A percentile compares a stretch with the other conserved stretches of the same genome.
Conservation (phyloP, 306 rosid genomes). For the Luffa aegyptiaca region DNA sequence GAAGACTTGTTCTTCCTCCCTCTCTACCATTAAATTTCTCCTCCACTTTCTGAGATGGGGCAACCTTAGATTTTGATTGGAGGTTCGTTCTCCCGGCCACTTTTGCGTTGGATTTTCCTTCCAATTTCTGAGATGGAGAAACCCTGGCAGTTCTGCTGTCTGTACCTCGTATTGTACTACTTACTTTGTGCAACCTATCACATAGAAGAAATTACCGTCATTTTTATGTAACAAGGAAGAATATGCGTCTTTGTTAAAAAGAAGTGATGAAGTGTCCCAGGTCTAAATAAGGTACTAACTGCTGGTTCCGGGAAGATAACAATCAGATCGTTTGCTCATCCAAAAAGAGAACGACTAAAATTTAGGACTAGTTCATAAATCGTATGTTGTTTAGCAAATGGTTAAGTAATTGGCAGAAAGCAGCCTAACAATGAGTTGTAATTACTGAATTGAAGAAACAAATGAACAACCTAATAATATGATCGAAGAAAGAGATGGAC, state of each 20-base stretch:
- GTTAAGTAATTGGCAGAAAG: neutral
- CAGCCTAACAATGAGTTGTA: neutral
- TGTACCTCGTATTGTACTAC: conserved; percentile 3
- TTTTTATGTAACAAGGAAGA: neutral
- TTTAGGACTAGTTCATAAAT: neutral
- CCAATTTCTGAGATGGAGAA: conserved; percentile 1
- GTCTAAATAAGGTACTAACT: neutral
- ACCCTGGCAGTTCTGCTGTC: conserved; percentile 35
- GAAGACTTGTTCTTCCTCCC: conserved; percentile 34
- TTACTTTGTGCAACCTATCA: conserved; percentile 47
- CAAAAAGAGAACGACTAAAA: neutral
- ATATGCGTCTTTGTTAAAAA: neutral
- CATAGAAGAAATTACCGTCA: neutral
- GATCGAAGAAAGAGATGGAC: neutral
- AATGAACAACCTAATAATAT: neutral
- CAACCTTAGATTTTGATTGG: conserved; percentile 30
- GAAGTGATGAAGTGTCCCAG: neutral
- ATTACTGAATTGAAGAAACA: neutral
- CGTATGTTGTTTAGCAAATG: neutral
- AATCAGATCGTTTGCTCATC: neutral
- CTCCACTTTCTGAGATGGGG: conserved; percentile 5
- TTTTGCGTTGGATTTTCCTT: conserved; percentile 28
- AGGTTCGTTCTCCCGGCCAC: conserved; percentile 28
- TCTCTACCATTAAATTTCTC: conserved; percentile 32
- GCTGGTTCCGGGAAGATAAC: neutral